Conservation (phyloP, 768 basidiomycete species). For the Calocera viscosa region DNA sequence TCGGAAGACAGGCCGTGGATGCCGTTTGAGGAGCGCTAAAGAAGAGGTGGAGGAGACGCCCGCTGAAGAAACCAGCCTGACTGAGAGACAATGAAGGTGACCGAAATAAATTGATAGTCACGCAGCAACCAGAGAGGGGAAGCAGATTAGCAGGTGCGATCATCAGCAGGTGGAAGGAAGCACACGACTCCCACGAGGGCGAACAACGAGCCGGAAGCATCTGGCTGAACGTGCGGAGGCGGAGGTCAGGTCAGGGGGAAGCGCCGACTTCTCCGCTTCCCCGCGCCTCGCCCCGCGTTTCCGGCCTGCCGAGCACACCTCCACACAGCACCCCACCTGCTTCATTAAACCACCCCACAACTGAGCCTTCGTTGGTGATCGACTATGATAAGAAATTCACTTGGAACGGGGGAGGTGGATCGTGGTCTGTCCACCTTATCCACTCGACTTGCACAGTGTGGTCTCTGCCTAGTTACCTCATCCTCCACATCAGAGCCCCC, state of each 20-base stretch:
- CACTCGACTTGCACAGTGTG: not conserved
- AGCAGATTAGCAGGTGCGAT: not conserved
- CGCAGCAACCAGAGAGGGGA: not conserved
- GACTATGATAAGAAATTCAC: not conserved
- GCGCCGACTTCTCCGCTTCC: not conserved
- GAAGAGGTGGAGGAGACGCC: not conserved
- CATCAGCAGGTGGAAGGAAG: not conserved
- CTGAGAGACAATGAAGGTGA: not conserved
- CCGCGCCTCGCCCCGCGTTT: not conserved
- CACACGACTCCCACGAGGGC: not conserved
- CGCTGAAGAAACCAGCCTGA: not conserved
- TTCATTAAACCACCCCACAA: not conserved
- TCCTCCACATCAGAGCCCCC: not conserved
- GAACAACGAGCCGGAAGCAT: not conserved
- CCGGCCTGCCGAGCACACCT: not conserved
- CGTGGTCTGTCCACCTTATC: not conserved
- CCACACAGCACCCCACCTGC: not conserved
- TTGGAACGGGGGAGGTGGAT: not conserved
- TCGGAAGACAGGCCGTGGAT: not conserved
- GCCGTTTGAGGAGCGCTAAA: not conserved
- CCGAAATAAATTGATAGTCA: not conserved
- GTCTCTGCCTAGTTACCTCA: not conserved
- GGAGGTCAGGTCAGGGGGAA: not conserved
- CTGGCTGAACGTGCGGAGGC: not conserved
- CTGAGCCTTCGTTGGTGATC: not conserved